Percentiles rank a stretch among this genome's conserved stretches.
Evolutionary conservation across 2,329 filamentous ascomycete species (phyloP).

Genomic region (Arachnomyces sp.): DNA sequence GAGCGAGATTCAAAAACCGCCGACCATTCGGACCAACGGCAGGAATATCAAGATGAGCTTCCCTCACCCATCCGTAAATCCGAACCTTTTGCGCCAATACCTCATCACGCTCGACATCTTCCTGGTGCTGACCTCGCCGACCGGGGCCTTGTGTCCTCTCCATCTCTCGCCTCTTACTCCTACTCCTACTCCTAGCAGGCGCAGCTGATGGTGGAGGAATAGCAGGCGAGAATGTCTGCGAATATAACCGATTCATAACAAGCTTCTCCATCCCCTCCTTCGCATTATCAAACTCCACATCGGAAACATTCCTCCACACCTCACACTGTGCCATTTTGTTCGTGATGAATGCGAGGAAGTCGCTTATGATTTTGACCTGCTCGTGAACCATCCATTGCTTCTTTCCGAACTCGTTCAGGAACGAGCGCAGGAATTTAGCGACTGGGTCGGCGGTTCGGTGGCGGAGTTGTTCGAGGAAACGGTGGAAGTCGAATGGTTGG

Average conservation of each 20-base stretch:
- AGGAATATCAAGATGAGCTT: constrained; percentile 89
- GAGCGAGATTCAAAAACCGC: constrained; percentile 79
- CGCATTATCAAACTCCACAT: constrained; percentile 96
- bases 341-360: constrained; percentile 91
- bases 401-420: constrained; percentile 89
- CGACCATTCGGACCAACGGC: constrained; percentile 75
- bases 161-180: constrained; percentile 59
- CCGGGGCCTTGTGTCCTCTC: constrained; percentile 68
- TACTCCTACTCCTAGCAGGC: constrained; percentile 48
- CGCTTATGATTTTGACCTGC: constrained; percentile 96
- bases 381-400: constrained; percentile 99
- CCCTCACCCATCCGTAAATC: constrained; percentile 90
- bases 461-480: constrained; percentile 88
- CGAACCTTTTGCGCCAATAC: constrained; percentile 93
- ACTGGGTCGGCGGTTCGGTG: constrained; percentile 98
- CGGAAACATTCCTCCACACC: constrained; percentile 90
- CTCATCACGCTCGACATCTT: constrained; percentile 93
- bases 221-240: constrained; percentile 90
- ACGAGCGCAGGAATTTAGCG: constrained; percentile 89
- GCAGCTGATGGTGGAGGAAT: constrained; percentile 68
- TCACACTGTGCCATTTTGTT: constrained; percentile 98
- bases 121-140: constrained; percentile 89
- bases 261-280: constrained; percentile 98
- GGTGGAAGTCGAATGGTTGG: constrained; percentile 91
- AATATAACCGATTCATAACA: constrained; percentile 95